Conservation (phyloP, 2,329 filamentous ascomycete genomes). For the Coniochaeta prunicola region DNA sequence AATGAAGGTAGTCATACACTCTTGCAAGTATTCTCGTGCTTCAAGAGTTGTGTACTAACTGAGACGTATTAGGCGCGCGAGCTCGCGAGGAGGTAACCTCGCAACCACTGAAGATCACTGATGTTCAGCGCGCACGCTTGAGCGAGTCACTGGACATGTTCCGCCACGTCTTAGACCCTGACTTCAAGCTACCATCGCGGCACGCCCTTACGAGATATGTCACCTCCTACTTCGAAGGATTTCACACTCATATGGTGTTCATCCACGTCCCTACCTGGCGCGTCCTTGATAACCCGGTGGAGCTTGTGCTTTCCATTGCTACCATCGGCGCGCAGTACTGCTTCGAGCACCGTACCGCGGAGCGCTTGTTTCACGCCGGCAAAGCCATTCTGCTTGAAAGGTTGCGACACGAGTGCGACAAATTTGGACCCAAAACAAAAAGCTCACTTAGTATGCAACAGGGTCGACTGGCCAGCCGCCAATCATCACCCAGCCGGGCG, state of each 20-base stretch:
- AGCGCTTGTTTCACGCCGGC: constrained; percentile 24
- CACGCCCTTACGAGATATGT: constrained; percentile 27
- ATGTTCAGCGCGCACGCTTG: constrained; percentile 24
- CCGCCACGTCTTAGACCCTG: constrained; percentile 18
- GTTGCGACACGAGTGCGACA: constrained; percentile 14
- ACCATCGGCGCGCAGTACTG: constrained; percentile 30
- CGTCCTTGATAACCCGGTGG: constrained; percentile 20
- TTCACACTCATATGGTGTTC: constrained; percentile 30
- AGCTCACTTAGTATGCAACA: constrained; percentile 15
- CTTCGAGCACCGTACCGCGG: constrained; percentile 26
- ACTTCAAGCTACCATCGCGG: constrained; percentile 21
- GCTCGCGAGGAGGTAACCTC: constrained; percentile 4
- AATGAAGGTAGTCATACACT: background rate
- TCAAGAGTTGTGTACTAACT: background rate
- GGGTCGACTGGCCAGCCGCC: background rate
- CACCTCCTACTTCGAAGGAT: constrained; percentile 27
- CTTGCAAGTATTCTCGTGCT: background rate
- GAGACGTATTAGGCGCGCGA: background rate
- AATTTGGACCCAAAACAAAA: constrained; percentile 17
- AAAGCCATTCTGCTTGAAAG: constrained; percentile 24
- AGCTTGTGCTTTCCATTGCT: constrained; percentile 23
- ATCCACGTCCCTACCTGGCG: constrained; percentile 27
- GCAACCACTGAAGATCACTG: constrained; percentile 16
- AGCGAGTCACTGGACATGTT: constrained; percentile 17
- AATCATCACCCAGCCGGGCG: background rate